Conservation (phyloP, 768 basidiomycete genomes). For the Lentinula guzmanii region DNA sequence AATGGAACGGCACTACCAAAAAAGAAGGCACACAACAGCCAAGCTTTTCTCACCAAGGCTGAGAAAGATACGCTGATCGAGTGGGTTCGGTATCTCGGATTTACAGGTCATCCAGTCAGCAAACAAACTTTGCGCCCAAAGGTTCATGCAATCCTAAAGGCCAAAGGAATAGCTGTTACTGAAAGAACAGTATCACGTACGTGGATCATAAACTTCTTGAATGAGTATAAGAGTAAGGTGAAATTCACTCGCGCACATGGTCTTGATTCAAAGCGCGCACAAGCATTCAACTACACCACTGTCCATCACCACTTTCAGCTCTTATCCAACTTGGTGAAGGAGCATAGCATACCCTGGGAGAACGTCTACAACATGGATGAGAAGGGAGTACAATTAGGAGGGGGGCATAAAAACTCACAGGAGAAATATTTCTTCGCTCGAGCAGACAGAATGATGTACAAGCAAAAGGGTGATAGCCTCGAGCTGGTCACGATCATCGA, state of each 20-base stretch:
- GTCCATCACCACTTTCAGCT: conserved; percentile 22
- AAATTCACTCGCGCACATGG: conserved; percentile 5
- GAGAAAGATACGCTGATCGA: neutral
- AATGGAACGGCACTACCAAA: neutral
- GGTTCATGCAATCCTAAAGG: neutral
- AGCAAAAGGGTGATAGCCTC: conserved; percentile 23
- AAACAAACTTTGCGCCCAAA: neutral
- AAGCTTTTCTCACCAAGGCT: neutral
- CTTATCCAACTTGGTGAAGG: conserved; percentile 10
- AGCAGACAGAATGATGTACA: conserved; percentile 14
- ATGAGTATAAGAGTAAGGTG: neutral
- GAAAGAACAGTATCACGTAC: neutral
- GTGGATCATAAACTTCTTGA: no score
- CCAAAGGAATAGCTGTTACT: neutral
- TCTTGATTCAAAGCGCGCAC: conserved; percentile 26
- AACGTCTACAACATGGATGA: conserved; percentile 25
- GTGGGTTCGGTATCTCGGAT: neutral
- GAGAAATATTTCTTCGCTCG: conserved; percentile 18
- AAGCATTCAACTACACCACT: conserved; percentile 24
- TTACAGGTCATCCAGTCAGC: neutral
- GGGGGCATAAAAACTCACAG: conserved; percentile 11
- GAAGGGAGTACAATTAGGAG: conserved; percentile 22
- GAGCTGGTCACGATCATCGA: conserved; percentile 37
- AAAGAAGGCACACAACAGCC: neutral
- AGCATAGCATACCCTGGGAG: conserved; percentile 17